A percentile compares a stretch with the other conserved stretches of the same genome.
Evolutionary conservation across 78 protist genomes (phyloP).

Genomic region (Tieghemostelium lacteum): DNA sequence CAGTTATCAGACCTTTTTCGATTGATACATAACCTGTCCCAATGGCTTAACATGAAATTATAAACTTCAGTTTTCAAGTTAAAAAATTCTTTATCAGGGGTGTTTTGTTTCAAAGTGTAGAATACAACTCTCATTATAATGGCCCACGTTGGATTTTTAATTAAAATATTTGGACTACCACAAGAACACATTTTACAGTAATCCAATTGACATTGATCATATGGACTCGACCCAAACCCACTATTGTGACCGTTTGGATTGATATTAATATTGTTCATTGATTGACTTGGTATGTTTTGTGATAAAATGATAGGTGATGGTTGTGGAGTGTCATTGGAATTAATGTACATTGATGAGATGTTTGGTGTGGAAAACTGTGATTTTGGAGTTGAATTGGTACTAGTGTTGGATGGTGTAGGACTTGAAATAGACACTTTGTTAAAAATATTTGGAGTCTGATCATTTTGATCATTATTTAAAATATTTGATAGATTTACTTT

Average conservation of each 20-base stretch:
- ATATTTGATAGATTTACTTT: background rate
- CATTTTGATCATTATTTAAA: background rate
- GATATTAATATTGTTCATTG: background rate
- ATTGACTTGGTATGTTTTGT: background rate
- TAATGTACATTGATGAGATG: background rate
- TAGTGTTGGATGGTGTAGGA: background rate
- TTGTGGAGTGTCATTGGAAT: background rate
- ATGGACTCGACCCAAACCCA: background rate
- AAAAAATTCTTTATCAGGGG: conserved; percentile 36
- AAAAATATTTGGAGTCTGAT: background rate
- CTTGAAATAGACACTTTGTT: background rate
- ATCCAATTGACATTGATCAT: background rate
- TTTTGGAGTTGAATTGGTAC: background rate
- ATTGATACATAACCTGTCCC: conserved; percentile 17
- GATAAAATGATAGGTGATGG: background rate
- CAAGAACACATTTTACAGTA: conserved; percentile 33
- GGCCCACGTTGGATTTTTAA: conserved; percentile 57
- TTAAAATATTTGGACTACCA: conserved; percentile 30
- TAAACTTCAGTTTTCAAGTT: conserved; percentile 62
- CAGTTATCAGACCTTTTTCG: conserved; percentile 55
- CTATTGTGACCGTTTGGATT: no score
- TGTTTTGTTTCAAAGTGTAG: conserved; percentile 4
- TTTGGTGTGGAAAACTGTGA: background rate
- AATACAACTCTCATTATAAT: conserved; percentile 52
- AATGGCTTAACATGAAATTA: conserved; percentile 38